Evolutionary conservation across 2,329 filamentous ascomycete genomes (phyloP).

Genomic region (Podosphaera fusca): DNA sequence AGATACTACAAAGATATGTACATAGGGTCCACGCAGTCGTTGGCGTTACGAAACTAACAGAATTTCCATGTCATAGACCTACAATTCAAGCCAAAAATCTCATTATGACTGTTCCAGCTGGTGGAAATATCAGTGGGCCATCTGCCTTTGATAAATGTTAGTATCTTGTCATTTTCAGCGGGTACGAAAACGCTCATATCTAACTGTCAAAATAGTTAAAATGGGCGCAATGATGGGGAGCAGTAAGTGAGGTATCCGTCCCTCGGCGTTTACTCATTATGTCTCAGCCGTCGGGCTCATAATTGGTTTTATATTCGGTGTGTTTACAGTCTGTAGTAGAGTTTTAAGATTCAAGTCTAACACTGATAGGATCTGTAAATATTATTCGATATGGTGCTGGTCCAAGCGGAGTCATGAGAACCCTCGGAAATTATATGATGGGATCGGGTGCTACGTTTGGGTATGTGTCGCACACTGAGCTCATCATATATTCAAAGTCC

Average conservation of each 20-base stretch:
- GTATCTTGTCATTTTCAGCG: slow-evolving; percentile 9
- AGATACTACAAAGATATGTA: no score
- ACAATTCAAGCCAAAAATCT: neutral
- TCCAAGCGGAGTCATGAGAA: slow-evolving; percentile 80
- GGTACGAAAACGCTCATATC: slow-evolving; percentile 14
- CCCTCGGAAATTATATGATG: slow-evolving; percentile 88
- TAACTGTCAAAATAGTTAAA: slow-evolving; percentile 41
- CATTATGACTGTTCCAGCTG: slow-evolving; percentile 24
- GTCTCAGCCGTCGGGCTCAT: slow-evolving; percentile 68
- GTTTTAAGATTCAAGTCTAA: neutral
- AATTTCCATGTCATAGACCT: no score
- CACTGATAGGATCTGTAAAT: slow-evolving; percentile 57
- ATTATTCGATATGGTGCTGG: slow-evolving; percentile 91
- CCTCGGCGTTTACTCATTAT: neutral
- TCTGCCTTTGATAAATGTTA: slow-evolving; percentile 51
- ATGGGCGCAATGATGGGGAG: slow-evolving; percentile 98
- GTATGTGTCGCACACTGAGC: slow-evolving; percentile 23
- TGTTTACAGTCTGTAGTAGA: slow-evolving; percentile 8
- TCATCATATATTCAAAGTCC: neutral
- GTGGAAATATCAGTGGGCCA: slow-evolving; percentile 29
- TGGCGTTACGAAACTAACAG: no score
- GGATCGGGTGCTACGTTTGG: slow-evolving; percentile 90
- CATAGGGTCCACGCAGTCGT: no score
- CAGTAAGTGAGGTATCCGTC: slow-evolving; percentile 37
- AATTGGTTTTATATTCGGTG: slow-evolving; percentile 96